Percentiles rank a stretch among this genome's conserved stretches.
Conservation (phyloP, 176 grass and related monocot genomes). For the Miscanthus lutarioriparius region DNA sequence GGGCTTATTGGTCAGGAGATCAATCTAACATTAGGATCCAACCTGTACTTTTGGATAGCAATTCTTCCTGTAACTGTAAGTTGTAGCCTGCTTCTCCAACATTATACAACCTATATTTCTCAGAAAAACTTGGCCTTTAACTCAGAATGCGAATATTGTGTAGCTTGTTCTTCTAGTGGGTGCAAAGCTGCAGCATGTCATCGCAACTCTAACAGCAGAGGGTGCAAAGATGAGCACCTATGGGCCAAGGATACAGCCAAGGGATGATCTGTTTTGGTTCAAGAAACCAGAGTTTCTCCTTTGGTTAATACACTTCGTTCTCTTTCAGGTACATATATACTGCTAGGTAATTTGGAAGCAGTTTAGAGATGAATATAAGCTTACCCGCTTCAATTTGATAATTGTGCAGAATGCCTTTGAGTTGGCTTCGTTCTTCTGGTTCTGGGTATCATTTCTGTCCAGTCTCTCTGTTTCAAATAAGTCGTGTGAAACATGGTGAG, state of each 20-base stretch:
- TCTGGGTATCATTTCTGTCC: conserved; percentile 74
- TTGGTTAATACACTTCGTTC: conserved; percentile 92
- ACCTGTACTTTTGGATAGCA: conserved; percentile 99
- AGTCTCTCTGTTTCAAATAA: background rate
- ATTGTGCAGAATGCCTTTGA: conserved; percentile 93
- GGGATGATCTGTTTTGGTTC: conserved; percentile 98
- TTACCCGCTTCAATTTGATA: conserved; percentile 27
- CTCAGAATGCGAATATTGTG: conserved; percentile 21
- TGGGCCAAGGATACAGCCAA: conserved; percentile 65
- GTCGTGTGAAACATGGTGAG: background rate
- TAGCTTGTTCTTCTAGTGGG: conserved; percentile 97
- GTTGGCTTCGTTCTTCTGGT: conserved; percentile 99
- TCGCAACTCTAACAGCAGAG: conserved; percentile 85
- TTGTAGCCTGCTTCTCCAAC: conserved; percentile 9
- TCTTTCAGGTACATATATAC: conserved; percentile 70
- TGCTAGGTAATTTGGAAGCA: conserved; percentile 27
- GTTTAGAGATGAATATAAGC: background rate
- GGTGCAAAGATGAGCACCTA: conserved; percentile 68
- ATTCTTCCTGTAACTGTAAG: conserved; percentile 85
- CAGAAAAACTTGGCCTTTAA: conserved; percentile 9
- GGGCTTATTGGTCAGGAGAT: too few species aligned
- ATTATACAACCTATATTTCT: background rate
- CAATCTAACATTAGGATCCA: conserved; percentile 89
- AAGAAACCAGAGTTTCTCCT: conserved; percentile 94
- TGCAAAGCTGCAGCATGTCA: conserved; percentile 92